These are phyloP conservation scores for Leccinum aurantiacum DNA, from an alignment of 768 basidiomycete genomes.

Conservation along the genomic window DNA sequence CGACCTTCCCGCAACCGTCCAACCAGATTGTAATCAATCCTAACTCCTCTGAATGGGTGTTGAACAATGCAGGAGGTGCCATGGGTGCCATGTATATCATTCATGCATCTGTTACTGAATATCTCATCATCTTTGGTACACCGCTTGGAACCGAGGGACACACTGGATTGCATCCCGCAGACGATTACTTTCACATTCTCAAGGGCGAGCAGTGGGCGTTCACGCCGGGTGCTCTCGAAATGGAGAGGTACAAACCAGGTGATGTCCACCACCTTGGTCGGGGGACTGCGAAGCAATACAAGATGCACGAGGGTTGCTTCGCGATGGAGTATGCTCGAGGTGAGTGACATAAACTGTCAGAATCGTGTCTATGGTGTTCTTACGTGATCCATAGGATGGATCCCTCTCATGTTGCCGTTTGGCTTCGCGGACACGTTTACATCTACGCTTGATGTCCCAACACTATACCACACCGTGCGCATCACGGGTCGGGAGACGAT, in stretches of 20 bases:
- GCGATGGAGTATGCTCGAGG: constrained; percentile 95
- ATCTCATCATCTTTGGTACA: constrained; percentile 93
- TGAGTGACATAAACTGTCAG: constrained; percentile 33
- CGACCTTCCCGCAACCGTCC: constrained; percentile 63
- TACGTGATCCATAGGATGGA: constrained; percentile 72
- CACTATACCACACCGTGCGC: constrained; percentile 73
- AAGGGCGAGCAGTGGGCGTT: constrained; percentile 96
- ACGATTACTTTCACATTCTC: constrained; percentile 98
- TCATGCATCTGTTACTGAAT: constrained; percentile 96
- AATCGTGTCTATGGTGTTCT: background rate
- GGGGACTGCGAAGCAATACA: constrained; percentile 92
- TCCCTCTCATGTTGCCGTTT: constrained; percentile 94
- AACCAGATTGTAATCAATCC: constrained; percentile 49
- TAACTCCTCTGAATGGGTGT: constrained; percentile 83
- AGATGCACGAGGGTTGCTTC: constrained; percentile 95
- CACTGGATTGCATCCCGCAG: constrained; percentile 89
- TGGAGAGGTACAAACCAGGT: constrained; percentile 84
- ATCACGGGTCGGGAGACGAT: constrained; percentile 85
- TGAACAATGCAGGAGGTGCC: constrained; percentile 96
- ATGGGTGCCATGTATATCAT: constrained; percentile 99
- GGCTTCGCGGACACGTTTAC: constrained; percentile 83
- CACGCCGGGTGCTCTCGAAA: constrained; percentile 72
- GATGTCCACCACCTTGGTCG: constrained; percentile 81
- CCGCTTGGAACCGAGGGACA: constrained; percentile 98
- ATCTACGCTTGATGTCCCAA: constrained; percentile 86